Base-by-base conservation (phyloP, 2,329 filamentous ascomycete species). In the Raffaelea arxii region DNA sequence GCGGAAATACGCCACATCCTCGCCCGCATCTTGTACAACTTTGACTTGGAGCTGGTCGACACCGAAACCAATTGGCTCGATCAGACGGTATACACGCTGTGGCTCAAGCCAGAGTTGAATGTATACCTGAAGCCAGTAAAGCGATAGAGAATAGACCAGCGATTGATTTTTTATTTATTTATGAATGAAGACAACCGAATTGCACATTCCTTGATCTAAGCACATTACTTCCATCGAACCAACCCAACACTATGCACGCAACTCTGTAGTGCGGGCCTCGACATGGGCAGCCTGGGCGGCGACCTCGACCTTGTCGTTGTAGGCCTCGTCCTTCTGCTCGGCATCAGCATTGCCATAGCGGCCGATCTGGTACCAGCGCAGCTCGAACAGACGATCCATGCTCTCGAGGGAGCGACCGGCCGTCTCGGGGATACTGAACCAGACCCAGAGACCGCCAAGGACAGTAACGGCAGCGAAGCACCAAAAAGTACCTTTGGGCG, bases 321-420 rank as follows among this genome's bases (percentile, higher is more conserved):
- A 56, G 1, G 58, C 67, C 37, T 58, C 55, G 23, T 74, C 72
- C 53, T 65, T 63, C 41, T 61, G 55, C 7, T 74, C 70, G 11
- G 74, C 74, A 54, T 76, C 69, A 49, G 58, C 58, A 56, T 75
- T 75, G 0, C 74, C 74, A 51, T 68, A 55, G 0, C 68, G 65
- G 36, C 85, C 84, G 51, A 90, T 86, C 59, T 75, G 72, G 61
- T 84, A 79, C 84, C 84, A 89, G 0, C 80, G 80, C 36, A 87
- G 68, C 81, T 87, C 59, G 46, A 74, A 75, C 25, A 76, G 60
- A 51, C 74, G 69, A 6, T 63, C 69, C 70, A 75, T 75, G 12
- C 61, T 61, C 58, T 77, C 73, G 59, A 77, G 71, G 4, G 71
- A 67, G 5, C 75, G 65, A 2, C 67, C 68, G 51, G 73, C 74